Base-by-base conservation (phyloP, 192 early-diverging fungal genomes). In the Linnemannia schmuckeri region DNA sequence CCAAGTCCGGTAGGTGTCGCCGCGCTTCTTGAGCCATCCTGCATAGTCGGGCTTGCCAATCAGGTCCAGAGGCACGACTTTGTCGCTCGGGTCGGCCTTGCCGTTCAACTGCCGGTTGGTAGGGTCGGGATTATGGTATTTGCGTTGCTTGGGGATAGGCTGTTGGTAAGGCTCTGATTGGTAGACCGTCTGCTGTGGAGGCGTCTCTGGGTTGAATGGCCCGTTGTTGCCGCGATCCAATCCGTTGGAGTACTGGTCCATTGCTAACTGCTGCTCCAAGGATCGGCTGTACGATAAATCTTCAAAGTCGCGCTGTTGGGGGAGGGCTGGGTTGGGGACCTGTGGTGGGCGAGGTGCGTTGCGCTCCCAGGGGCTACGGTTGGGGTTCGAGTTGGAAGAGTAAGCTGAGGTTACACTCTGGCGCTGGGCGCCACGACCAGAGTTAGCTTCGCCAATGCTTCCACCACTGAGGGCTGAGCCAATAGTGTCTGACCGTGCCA, bases 1-100 rank as follows among this genome's bases (percentile, higher is more conserved):
- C 92, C 92, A 94, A 0, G 89, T 91, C 35, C 89, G 90, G 71
- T 94, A 93, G 30, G 88, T 90, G 69, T 92, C 92, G 13, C 90
- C 89, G 57, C 92, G 90, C 69, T 94, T 94, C 76, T 92, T 89
- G 46, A 94, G 80, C 88, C 88, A 93, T 12, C 93, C 93, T 75
- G 91, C 89, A 82, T 93, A 89, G 74, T 94, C 93, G 10, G 93
- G 92, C 46, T 79, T 82, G 47, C 85, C 85, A 70, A 89, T 82
- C 73, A 80, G 33, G 35, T 78, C 81, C 55, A 89, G 69, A 7
- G 82, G 72, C 6, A 87, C 85, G 42, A 88, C 73, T 49, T 89
- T 81, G 46, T 81, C 79, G 46, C 57, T 72, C 3, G 85, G 81
- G 40, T 80, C 68, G 7, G 82, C 85, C 40, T 85, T 79, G 46